Conservation (phyloP, 1,139 yeast genomes). For the Saccharomycopsis phalli region DNA sequence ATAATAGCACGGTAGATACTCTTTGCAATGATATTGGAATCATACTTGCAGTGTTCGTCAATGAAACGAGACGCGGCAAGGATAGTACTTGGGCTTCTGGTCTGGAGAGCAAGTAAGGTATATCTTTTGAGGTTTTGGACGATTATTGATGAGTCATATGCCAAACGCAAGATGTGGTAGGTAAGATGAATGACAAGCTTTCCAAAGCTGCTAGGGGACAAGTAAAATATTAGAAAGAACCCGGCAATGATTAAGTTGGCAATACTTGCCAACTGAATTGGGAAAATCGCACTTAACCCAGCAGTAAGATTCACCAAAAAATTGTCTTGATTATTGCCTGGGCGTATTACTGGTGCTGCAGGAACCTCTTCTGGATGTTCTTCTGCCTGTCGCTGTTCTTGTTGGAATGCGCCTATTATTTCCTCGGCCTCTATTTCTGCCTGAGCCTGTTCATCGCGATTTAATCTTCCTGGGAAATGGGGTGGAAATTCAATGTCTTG, state of each 20-base stretch:
- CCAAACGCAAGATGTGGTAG: not conserved
- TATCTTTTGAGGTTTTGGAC: not conserved
- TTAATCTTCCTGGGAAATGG: no score
- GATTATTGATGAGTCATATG: not conserved
- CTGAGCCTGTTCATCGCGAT: no score
- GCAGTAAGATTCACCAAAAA: no score
- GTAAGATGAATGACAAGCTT: not conserved
- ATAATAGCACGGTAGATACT: constrained; percentile 1
- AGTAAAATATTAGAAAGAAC: constrained; percentile 22
- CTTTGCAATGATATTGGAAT: constrained; percentile 3
- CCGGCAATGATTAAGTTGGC: constrained; percentile 21
- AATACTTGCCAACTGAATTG: constrained; percentile 31
- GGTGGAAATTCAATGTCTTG: no score
- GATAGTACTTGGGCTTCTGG: no score
- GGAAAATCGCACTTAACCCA: constrained; percentile 3
- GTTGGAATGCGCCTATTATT: no score
- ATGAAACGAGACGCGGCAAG: not conserved
- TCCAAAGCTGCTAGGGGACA: constrained; percentile 10
- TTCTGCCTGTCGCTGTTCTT: no score
- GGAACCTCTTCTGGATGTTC: no score
- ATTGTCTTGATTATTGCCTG: no score
- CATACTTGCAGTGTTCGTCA: not conserved
- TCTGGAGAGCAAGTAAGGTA: not conserved
- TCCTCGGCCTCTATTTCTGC: no score
- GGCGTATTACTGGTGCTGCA: no score